phyloP scores from a whole-genome alignment of 805 yeast species.

The Komagataella kurtzmanii region DNA sequence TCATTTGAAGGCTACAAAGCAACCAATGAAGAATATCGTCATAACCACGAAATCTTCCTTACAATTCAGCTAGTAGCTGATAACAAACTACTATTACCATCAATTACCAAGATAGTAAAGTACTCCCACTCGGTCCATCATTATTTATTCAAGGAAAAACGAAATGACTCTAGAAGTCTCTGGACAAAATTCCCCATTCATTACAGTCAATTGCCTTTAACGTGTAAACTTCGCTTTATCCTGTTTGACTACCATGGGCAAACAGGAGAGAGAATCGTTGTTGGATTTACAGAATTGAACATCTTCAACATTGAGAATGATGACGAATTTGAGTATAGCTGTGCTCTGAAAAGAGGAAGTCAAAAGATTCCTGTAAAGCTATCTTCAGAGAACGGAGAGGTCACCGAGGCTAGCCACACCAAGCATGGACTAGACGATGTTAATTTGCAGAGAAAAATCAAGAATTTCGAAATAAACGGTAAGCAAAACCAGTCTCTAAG shows the following conservation, averaged over 20 bases:
- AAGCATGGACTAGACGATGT: slow-evolving; percentile 23
- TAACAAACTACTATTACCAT: slow-evolving; percentile 29
- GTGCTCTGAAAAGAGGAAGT: slow-evolving; percentile 57
- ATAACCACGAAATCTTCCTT: slow-evolving; percentile 8
- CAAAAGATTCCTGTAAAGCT: slow-evolving; percentile 36
- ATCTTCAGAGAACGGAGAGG: slow-evolving; percentile 6
- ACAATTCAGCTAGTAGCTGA: slow-evolving; percentile 20
- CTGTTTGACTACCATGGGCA: slow-evolving; percentile 54
- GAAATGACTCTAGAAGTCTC: slow-evolving; percentile 26
- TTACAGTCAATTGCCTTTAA: slow-evolving; percentile 56
- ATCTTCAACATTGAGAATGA: slow-evolving; percentile 33
- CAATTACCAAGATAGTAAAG: slow-evolving; percentile 18
- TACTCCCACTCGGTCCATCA: slow-evolving; percentile 5
- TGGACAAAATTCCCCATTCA: slow-evolving; percentile 64
- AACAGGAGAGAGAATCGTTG: slow-evolving; percentile 29
- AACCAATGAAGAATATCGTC: slow-evolving; percentile 29
- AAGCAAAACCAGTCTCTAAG: slow-evolving; percentile 26
- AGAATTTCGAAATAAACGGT: slow-evolving; percentile 58
- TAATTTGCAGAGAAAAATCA: slow-evolving; percentile 36
- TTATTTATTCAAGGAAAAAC: slow-evolving; percentile 19
- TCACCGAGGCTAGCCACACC: slow-evolving; percentile 12
- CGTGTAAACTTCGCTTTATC: slow-evolving; percentile 43
- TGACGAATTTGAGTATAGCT: slow-evolving; percentile 11
- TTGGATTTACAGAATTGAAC: slow-evolving; percentile 47
- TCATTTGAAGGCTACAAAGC: slow-evolving; percentile 10